phyloP scores from a whole-genome alignment of 225 moss, liverwort and hornwort genomes.

The Rhytidiadelphus loreus region DNA sequence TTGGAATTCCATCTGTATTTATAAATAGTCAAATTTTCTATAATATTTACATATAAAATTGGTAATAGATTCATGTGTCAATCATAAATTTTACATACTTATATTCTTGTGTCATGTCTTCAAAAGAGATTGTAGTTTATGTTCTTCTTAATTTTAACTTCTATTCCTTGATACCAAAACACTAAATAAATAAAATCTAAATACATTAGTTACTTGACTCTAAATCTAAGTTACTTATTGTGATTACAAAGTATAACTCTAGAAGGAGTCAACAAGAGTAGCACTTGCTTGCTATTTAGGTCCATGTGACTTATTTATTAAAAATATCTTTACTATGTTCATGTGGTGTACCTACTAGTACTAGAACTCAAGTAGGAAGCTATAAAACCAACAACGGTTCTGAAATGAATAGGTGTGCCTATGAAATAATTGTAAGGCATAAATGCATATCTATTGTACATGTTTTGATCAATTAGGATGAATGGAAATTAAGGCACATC shows the following conservation, averaged over 20 bases:
- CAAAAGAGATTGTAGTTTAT: too few species aligned
- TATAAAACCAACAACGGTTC: rapidly evolving
- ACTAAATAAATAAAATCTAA: not conserved
- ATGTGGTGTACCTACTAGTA: rapidly evolving
- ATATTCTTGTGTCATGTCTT: not conserved
- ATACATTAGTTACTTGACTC: not conserved
- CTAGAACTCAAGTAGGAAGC: rapidly evolving
- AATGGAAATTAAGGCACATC: not conserved
- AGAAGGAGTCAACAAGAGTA: not conserved
- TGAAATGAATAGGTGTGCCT: not conserved
- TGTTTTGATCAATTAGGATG: not conserved
- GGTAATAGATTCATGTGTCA: rapidly evolving
- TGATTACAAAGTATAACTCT: not conserved
- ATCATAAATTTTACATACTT: too few species aligned
- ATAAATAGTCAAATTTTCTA: not conserved
- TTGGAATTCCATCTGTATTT: not conserved
- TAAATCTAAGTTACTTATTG: not conserved
- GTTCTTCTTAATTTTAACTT: not conserved
- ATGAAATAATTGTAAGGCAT: not conserved
- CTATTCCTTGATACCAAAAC: too few species aligned
- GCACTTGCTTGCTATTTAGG: rapidly evolving
- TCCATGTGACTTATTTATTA: not conserved
- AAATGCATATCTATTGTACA: not conserved
- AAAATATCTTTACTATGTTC: not conserved
- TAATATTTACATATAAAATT: not conserved